Evolutionary conservation across 1,139 yeast genomes (phyloP).

Genomic region (Protomyces gravidus): DNA sequence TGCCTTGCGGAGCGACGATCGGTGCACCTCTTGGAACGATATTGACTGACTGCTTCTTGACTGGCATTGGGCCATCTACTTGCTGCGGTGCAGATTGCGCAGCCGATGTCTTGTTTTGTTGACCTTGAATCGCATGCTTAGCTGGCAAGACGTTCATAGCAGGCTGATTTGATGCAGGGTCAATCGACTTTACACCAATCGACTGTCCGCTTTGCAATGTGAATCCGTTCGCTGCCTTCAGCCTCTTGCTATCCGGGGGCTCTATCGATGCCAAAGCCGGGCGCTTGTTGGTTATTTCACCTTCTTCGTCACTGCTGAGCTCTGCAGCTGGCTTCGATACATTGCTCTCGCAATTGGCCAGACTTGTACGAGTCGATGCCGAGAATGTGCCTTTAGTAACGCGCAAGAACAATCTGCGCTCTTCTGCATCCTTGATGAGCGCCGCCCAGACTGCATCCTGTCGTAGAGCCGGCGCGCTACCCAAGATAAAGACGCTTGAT

Average conservation of each 20-base stretch:
- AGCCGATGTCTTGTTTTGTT: neutral
- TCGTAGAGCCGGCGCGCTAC: conserved; percentile 60
- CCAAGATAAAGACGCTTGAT: conserved; percentile 87
- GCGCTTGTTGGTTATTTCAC: neutral
- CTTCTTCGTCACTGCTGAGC: neutral
- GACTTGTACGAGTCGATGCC: neutral
- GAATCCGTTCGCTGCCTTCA: neutral
- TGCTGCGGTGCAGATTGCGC: neutral
- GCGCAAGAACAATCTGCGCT: conserved; percentile 32
- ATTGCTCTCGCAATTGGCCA: neutral
- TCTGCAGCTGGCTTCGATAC: neutral
- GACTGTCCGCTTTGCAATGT: too few species aligned
- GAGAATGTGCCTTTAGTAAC: conserved; percentile 6
- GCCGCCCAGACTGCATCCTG: conserved; percentile 59
- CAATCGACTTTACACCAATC: too few species aligned
- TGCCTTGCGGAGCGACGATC: neutral
- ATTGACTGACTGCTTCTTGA: neutral
- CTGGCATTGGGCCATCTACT: neutral
- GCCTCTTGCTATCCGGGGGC: neutral
- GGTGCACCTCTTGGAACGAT: neutral
- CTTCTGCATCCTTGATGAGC: conserved; percentile 55
- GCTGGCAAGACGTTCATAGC: neutral
- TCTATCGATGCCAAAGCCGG: neutral
- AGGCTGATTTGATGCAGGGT: too few species aligned
- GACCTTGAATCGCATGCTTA: neutral